Conservation (phyloP, 2,329 filamentous ascomycete species). For the Dryadomyces sulphureus region DNA sequence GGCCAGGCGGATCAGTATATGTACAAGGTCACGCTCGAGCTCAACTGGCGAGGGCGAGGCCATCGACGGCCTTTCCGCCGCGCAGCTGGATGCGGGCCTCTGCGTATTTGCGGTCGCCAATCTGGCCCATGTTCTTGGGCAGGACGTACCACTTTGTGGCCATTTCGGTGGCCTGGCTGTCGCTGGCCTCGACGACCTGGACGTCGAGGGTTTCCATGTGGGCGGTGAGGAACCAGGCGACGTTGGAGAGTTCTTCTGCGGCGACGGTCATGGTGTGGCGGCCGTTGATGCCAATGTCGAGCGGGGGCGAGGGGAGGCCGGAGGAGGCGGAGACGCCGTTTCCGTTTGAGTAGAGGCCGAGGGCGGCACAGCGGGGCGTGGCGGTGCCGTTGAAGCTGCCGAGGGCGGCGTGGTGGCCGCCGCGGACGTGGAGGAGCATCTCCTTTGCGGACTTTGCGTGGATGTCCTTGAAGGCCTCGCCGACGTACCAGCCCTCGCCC, state of each 20-base stretch:
- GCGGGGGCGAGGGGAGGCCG: too few relatives aligned
- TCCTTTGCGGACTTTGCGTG: neutral
- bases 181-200: neutral
- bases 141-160: neutral
- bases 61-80: neutral
- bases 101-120: neutral
- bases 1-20: too few relatives aligned
- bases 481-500: neutral
- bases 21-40: too few relatives aligned
- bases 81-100: neutral
- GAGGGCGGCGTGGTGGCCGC: neutral
- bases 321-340: too few relatives aligned
- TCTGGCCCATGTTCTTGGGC: neutral
- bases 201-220: neutral
- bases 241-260: neutral
- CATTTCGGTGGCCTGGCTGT: neutral
- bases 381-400: neutral
- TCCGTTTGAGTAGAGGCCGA: neutral
- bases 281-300: neutral
- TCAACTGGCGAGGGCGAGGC: too few relatives aligned
- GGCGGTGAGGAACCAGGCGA: neutral
- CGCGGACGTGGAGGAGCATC: neutral
- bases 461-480: neutral
- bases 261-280: neutral
- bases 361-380: neutral